Evolutionary conservation across 352 stramenopile genomes (phyloP).

Genomic region (Saprolegnia parasitica): DNA sequence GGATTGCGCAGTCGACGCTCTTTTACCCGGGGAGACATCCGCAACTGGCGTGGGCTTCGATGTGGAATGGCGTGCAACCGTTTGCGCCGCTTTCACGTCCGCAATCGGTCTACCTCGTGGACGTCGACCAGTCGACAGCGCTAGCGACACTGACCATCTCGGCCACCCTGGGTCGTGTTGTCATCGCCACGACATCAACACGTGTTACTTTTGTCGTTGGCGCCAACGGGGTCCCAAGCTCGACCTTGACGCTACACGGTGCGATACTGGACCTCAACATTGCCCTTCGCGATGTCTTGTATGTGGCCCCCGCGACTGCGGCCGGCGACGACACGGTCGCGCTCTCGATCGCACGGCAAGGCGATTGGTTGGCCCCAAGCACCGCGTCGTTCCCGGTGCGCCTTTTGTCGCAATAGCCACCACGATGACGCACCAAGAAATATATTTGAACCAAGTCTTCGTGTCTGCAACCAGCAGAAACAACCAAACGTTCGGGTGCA

Average conservation of each 20-base stretch:
- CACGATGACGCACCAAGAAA: too few relatives aligned
- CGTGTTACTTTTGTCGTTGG: neutral
- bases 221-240: neutral
- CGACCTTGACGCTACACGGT: neutral
- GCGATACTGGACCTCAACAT: neutral
- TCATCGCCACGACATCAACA: neutral
- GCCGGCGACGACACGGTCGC: neutral
- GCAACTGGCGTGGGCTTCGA: neutral
- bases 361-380: neutral
- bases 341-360: neutral
- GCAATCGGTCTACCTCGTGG: slow-evolving; percentile 19
- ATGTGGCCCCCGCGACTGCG: neutral
- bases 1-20: neutral
- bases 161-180: neutral
- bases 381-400: neutral
- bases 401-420: neutral
- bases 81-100: neutral
- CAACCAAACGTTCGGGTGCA: too few relatives aligned
- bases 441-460: too few relatives aligned
- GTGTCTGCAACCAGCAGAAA: too few relatives aligned
- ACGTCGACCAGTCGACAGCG: slow-evolving; percentile 2
- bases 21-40: slow-evolving; percentile 1
- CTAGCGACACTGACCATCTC: neutral
- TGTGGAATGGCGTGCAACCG: neutral
- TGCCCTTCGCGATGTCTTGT: neutral